Base-by-base conservation (phyloP, 805 yeast genomes). In the Soucietia sequanensis region DNA sequence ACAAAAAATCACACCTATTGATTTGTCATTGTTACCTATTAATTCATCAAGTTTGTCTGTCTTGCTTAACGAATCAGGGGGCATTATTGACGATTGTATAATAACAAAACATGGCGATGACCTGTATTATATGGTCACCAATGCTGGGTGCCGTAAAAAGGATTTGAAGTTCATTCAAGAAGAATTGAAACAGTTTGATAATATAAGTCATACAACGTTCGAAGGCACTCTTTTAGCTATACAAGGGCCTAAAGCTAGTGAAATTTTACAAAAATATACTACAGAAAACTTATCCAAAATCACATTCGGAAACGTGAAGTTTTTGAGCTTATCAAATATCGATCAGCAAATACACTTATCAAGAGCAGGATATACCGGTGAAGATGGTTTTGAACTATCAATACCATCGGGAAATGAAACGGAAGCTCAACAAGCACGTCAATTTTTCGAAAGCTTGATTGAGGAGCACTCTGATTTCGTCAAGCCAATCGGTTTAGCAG, bases 331-430 rank as follows among this genome's bases (percentile, higher is more conserved):
- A 21, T 55, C 72, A 14, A 62, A 68, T 2, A 66, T 58, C 50
- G 68, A 62, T 35, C 54, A 58, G 41, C 58, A 65, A 19, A 70
- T 84, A 34, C 95, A 89, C 54, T 73, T 89, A n/a, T 85, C 96
- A 3, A 81, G 99, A 61, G 86, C 95, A 16, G 99, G 99, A 2
- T 93, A 93, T 68, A 93, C 99, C 5, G 99, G 99, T 13, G 99
- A 93, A 63, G 99, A 93, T 58, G 99, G 99, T 2, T 91, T 93
- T 60, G 99, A 93, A 60, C 76, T 91, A 39, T 81, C 95, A 6
- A 81, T 90, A 41, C 83, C 87, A 5, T 64, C 71, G 2, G 31
- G 55, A 11, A 56, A 40, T 18, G 67, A 76, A 37, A 51, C 58
- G 31, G 64, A 70, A 34, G 56, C 70, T 15, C 40, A 48, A 16